A percentile compares a stretch with the other conserved stretches of the same genome.
phyloP scores from a whole-genome alignment of 1,284 basidiomycete genomes.

The Ustilago shanxiensis region DNA sequence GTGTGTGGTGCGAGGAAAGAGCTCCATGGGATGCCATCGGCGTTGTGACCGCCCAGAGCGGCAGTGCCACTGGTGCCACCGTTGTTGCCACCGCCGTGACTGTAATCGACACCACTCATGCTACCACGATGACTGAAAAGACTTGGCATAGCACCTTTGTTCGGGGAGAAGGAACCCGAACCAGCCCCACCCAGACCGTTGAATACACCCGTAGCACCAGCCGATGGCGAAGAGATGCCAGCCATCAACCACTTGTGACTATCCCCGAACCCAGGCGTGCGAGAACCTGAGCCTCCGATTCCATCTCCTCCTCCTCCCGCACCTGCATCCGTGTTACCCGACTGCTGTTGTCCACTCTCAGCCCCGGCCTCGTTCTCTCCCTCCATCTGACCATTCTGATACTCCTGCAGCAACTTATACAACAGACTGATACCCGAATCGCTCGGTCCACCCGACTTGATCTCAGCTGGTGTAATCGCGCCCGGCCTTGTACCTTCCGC shows the following conservation, averaged over 20 bases:
- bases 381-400: constrained; percentile 39
- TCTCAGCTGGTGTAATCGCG: constrained; percentile 52
- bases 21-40: constrained; percentile 27
- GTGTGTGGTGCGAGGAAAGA: constrained; percentile 32
- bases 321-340: not conserved
- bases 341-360: not conserved
- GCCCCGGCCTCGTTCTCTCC: not conserved
- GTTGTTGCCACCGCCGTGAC: not conserved
- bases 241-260: constrained; percentile 41
- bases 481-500: constrained; percentile 47
- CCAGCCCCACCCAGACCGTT: constrained; percentile 9
- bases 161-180: constrained; percentile 18
- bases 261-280: constrained; percentile 35
- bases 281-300: constrained; percentile 15
- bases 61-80: not conserved
- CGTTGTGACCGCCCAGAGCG: not conserved
- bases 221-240: constrained; percentile 25
- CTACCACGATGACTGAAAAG: constrained; percentile 35
- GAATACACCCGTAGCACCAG: constrained; percentile 6
- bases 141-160: constrained; percentile 20
- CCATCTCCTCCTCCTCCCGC: not conserved
- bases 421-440: constrained; percentile 51
- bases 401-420: constrained; percentile 49
- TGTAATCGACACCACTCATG: constrained; percentile 25
- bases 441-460: constrained; percentile 48